Base-by-base conservation (phyloP, 2,329 filamentous ascomycete species). In the Diaporthe velutina region DNA sequence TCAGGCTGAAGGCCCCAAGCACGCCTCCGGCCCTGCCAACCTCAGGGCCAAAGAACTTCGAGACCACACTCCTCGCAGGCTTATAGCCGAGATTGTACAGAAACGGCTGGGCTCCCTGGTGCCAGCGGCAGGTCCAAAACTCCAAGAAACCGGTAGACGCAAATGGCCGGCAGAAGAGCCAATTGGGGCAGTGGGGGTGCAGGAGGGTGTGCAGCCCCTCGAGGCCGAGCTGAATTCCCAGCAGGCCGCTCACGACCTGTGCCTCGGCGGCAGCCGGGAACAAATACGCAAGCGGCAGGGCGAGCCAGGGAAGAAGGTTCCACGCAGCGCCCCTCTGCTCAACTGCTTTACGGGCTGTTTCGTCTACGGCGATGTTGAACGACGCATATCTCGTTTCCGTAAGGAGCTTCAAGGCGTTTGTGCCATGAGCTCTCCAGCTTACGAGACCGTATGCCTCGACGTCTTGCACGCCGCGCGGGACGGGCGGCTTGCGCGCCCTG, bases 361-460 rank as follows among this genome's bases (percentile, higher is more conserved):
- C 71, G 42, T 73, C 71, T 19, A 73, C 71, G 40, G 61, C 71
- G 9, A 60, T 73, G 52, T 60, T 33, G 52, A 73, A 73, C 8
- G 71, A 73, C 8, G 61, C 61, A 38, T 73, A 73, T 38, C 71
- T 68, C n/a, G 40, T 61, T 13, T 73, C 71, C 9, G 61, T 50
- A n/a, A 73, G 38, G 15, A 68, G 50, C 12, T 30, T 40, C 71
- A 61, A 73, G 38, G 50, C 30, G 25, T 73, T 68, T 9, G 22
- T 17, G 6, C 25, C 28, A 40, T 70, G 61, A 17, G 71, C 8
- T 12, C 8, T 52, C 28, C 50, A 52, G 52, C 40, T 35, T 9
- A 28, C 28, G 28, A 72, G 42, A 12, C 70, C 70, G 9, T 64
- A 48, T 15, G 22, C 28, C 57, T 38, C 57, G 9, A 6, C 12